Evolutionary conservation across 441 rosid species (phyloP), one percentile per base, ranked within the genome.

Genomic region (Erysimum pusillum): DNA sequence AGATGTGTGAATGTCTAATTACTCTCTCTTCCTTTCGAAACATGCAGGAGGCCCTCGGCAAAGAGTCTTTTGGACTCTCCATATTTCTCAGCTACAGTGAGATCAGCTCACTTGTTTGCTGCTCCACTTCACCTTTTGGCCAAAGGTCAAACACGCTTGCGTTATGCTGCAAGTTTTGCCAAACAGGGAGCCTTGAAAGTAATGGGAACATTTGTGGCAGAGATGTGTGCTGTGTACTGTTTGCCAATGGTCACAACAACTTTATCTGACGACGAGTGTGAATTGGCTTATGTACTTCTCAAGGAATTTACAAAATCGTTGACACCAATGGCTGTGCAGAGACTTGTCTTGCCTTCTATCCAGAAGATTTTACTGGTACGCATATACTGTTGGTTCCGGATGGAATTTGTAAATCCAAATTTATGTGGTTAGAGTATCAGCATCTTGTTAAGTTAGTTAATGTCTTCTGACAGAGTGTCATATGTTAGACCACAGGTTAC

Each of bases 321-420:
- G 87, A 83, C 85, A 36, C 90, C 90, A 49, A 76, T 81, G 80
- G 94, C 94, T 49, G 89, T 90, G 76, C 87, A 88, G 85, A 82
- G 80, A 66, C 82, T 83, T 78, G 76, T 94, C 82, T 82, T 94
- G 84, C 99, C 97, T 79, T 76, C 85, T 69, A 79, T 92, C 81
- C 96, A 91, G 89, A 94, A 85, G 88, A 92, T 94, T 79, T 87
- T 94, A 74, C 91, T 91, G 98, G 99, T 91, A 79, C 68, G 25
- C 60, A 71, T 80, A 52, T 31, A 61, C 63, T 63, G 75, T 80
- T 59, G 71, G 53, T 63, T 70, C 28, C 64, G 20, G 35, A 46
- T 60, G 61, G 42, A 67, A 70, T 28, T 69, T 63, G 48, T 54
- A 22, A 15, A 54, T 54, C 4, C 28, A 17, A 20, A 56, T 44